Percentiles rank a stretch among this genome's conserved stretches.
phyloP scores from a whole-genome alignment of 768 basidiomycete species.

The Aureoboletus auriporus region DNA sequence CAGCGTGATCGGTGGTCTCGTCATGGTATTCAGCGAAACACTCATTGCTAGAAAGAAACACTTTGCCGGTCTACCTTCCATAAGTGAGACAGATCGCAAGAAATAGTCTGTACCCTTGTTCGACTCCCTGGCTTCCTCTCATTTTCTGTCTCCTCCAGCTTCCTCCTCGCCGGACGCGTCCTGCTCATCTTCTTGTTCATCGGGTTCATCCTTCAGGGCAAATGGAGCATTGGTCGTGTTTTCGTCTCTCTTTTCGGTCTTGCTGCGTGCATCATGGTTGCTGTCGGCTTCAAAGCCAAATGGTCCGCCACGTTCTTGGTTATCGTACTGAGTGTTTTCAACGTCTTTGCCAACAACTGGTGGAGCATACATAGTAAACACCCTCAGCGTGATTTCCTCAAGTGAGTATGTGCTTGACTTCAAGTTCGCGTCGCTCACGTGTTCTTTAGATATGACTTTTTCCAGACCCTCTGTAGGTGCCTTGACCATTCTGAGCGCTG shows the following conservation, averaged over 20 bases:
- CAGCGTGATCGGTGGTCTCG: slow-evolving; percentile 93
- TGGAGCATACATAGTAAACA: slow-evolving; percentile 92
- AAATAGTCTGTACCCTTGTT: slow-evolving; percentile 74
- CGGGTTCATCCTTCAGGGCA: slow-evolving; percentile 92
- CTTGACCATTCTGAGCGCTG: not conserved
- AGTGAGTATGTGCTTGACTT: slow-evolving; percentile 48
- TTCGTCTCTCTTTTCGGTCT: slow-evolving; percentile 89
- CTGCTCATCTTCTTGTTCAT: slow-evolving; percentile 99
- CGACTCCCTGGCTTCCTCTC: not conserved
- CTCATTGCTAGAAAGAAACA: slow-evolving; percentile 82
- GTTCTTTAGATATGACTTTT: slow-evolving; percentile 85
- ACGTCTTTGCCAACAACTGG: slow-evolving; percentile 98
- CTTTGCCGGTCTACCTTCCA: slow-evolving; percentile 86
- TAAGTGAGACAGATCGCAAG: slow-evolving; percentile 94
- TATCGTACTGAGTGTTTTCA: slow-evolving; percentile 87
- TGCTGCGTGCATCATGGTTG: slow-evolving; percentile 92
- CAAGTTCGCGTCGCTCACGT: slow-evolving; percentile 18
- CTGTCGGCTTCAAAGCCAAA: slow-evolving; percentile 98
- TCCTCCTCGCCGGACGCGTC: slow-evolving; percentile 95
- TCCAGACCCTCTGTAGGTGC: slow-evolving; percentile 83
- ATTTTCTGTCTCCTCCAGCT: slow-evolving; percentile 44
- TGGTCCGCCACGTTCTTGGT: slow-evolving; percentile 98
- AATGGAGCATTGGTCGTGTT: slow-evolving; percentile 83
- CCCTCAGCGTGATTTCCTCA: slow-evolving; percentile 96
- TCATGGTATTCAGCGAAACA: slow-evolving; percentile 99